These are phyloP conservation scores for Ceratocystis eucalypticola DNA, from an alignment of 2,329 filamentous ascomycete genomes.

Conservation along the genomic window DNA sequence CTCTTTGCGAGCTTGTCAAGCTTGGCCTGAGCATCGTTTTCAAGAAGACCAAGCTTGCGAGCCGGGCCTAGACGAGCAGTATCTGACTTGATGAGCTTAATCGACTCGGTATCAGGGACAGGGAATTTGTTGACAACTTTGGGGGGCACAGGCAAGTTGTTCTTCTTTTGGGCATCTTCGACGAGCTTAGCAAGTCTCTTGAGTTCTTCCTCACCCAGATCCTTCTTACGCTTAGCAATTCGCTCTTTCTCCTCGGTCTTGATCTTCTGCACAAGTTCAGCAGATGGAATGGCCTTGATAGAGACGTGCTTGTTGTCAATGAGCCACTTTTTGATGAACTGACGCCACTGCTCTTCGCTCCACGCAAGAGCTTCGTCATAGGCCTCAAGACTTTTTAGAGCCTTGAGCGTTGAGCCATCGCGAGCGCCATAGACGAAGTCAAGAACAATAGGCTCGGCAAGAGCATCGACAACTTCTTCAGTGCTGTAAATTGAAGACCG, in stretches of 20 bases:
- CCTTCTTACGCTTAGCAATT: conserved; percentile 62
- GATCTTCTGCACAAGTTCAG: conserved; percentile 62
- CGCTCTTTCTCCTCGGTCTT: conserved; percentile 70
- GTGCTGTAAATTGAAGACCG: conserved; percentile 72
- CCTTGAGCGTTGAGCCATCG: conserved; percentile 61
- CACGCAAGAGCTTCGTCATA: conserved; percentile 62
- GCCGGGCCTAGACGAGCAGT: conserved; percentile 75
- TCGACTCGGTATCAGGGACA: conserved; percentile 76
- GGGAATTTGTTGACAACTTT: conserved; percentile 68
- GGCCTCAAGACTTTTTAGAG: conserved; percentile 42
- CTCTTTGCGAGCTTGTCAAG: conserved; percentile 49
- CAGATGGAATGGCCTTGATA: conserved; percentile 74
- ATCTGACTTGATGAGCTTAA: conserved; percentile 82
- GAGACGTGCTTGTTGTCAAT: conserved; percentile 76
- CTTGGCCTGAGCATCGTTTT: conserved; percentile 58
- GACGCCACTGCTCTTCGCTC: conserved; percentile 72
- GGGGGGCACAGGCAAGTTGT: conserved; percentile 72
- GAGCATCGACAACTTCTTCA: conserved; percentile 68
- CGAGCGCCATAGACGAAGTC: conserved; percentile 84
- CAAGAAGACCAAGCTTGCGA: conserved; percentile 49
- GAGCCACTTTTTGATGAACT: conserved; percentile 72
- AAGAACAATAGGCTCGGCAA: conserved; percentile 72
- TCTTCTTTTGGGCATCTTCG: conserved; percentile 72
- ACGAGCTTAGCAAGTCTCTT: conserved; percentile 61
- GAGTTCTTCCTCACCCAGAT: conserved; percentile 70